Evolutionary conservation across 169 alveolate species (phyloP), one percentile per base, ranked within the genome.

Genomic region (Plasmodium gonderi): DNA sequence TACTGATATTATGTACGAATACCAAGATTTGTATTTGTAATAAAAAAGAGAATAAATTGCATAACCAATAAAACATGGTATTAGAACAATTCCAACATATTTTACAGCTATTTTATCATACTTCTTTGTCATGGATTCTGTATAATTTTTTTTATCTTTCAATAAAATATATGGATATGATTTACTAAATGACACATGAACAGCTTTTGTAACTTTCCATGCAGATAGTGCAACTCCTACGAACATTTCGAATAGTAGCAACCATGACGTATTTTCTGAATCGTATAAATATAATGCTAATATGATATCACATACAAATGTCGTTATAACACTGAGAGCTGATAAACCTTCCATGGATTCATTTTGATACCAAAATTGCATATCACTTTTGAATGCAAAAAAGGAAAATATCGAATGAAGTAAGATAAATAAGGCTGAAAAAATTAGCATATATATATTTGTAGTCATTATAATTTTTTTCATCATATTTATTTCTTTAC

Each of bases 201-300:
- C 95, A 2, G 99, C 99, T 95, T 98, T 99, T 64, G 98, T 95
- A 33, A 99, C 97, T 94, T 99, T 99, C 99, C 99, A 99, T 38
- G 97, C 96, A 31, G 98, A 96, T 42, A 97, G 90, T 8, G 92
- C 96, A 31, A 98, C 94, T 64, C 99, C 99, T 11, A 99, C 75
- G n/a, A 96, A 96, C 74, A 98, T 95, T 76, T 98, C 98, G 49
- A 98, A 93, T 26, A 98, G 92, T 69, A 99, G 95, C 91, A 98
- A 92, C 97, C 97, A 96, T 23, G 99, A 97, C 8, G 99, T 98
- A 76, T 98, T 98, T 94, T 97, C 97, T 60, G 97, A 92, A 91
- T 99, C 99, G 54, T 97, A 95, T 49, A 99, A 92, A 91, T 99
- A 99, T 49, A 99, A 96, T 78, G 98, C 98, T 36, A 98, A 95